Conservation (phyloP, 805 yeast genomes). For the Maudiozyma serrabonitensis region DNA sequence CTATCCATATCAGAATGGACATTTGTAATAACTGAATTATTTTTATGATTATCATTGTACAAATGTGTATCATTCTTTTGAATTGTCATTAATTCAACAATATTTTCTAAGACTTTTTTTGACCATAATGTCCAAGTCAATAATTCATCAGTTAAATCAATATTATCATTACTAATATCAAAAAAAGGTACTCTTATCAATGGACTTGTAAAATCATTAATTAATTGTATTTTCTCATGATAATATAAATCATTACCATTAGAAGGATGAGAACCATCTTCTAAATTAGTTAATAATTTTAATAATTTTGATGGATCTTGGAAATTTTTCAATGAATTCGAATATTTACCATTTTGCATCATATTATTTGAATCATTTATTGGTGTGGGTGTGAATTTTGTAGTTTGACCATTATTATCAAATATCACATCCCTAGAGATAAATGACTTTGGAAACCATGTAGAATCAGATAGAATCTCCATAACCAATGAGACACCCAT, state of each 20-base stretch:
- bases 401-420: constrained; percentile 16
- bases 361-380: no score
- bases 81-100: constrained; percentile 4
- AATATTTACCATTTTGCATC: no score
- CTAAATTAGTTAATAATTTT: neutral
- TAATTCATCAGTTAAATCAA: constrained; percentile 20
- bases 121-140: constrained; percentile 28
- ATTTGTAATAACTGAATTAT: neutral
- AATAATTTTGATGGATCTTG: neutral
- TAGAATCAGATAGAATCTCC: constrained; percentile 11
- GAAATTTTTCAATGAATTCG: neutral
- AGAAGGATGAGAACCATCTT: neutral
- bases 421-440: constrained; percentile 17
- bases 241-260: neutral
- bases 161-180: constrained; percentile 24
- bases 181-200: constrained; percentile 17
- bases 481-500: constrained; percentile 21
- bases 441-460: constrained; percentile 21
- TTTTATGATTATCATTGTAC: no score
- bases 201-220: constrained; percentile 25
- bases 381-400: neutral
- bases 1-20: neutral
- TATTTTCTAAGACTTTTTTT: constrained; percentile 8
- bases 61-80: neutral
- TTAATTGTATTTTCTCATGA: constrained; percentile 10